Evolutionary conservation across 2,329 filamentous ascomycete genomes (phyloP).

Genomic region (Penicillium sp.): DNA sequence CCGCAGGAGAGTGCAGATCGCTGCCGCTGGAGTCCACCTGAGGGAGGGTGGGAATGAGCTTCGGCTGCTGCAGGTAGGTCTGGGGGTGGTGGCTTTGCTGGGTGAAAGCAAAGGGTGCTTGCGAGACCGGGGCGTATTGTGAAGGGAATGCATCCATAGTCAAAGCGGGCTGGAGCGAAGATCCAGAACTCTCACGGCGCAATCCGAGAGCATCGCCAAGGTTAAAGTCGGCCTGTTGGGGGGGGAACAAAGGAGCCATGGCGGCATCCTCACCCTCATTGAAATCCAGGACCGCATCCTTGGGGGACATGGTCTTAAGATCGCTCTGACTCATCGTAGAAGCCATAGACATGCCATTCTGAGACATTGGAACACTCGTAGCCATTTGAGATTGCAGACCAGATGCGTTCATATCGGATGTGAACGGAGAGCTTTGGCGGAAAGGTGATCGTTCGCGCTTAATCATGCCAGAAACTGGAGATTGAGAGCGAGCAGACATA

Average conservation of each 20-base stretch:
- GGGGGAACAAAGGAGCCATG: constrained; percentile 70
- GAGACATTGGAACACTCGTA: constrained; percentile 35
- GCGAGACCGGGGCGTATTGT: constrained; percentile 45
- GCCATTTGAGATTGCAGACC: constrained; percentile 42
- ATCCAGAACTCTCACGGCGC: constrained; percentile 37
- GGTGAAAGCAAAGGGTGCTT: constrained; percentile 51
- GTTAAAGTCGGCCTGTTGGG: constrained; percentile 57
- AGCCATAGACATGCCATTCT: constrained; percentile 32
- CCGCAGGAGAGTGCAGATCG: constrained; percentile 41
- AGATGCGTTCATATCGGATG: constrained; percentile 46
- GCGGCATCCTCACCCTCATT: constrained; percentile 68
- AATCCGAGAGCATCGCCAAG: constrained; percentile 40
- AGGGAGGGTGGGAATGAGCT: constrained; percentile 61
- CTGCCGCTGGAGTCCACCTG: constrained; percentile 64
- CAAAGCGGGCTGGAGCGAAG: constrained; percentile 38
- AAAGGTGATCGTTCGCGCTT: constrained; percentile 79
- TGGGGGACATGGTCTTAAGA: constrained; percentile 89
- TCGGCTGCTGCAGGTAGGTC: constrained; percentile 47
- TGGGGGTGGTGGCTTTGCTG: constrained; percentile 33
- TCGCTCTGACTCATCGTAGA: constrained; percentile 38
- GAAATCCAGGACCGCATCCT: constrained; percentile 86
- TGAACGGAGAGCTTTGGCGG: constrained; percentile 67
- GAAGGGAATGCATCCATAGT: constrained; percentile 45
- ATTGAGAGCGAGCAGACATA: constrained; percentile 62
- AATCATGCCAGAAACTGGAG: constrained; percentile 49